A percentile compares a stretch with the other conserved stretches of the same genome.
Evolutionary conservation across 108 stramenopile genomes (phyloP).

Genomic region (Fragilariopsis cylindrus): DNA sequence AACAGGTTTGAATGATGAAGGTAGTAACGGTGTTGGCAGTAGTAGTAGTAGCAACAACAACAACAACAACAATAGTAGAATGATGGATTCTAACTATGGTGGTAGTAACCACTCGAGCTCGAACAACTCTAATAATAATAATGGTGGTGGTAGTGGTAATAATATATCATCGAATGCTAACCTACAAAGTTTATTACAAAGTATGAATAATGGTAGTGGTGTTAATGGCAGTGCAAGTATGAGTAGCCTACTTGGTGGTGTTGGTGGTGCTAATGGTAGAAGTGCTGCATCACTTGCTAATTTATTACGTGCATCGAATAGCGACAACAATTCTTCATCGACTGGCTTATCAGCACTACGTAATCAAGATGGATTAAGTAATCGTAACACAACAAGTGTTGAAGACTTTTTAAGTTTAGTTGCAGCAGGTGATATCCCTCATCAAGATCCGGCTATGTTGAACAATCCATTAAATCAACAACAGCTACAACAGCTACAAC

Average conservation of each 20-base stretch:
- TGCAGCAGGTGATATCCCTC: slow-evolving; percentile 86
- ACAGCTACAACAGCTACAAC: slow-evolving; percentile 30
- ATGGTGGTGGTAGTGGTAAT: not conserved
- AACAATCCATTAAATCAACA: slow-evolving; percentile 71
- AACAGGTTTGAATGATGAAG: slow-evolving; percentile 17
- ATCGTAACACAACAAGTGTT: slow-evolving; percentile 70
- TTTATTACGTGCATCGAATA: slow-evolving; percentile 39
- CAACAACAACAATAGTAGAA: slow-evolving; percentile 50
- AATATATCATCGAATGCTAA: slow-evolving; percentile 45
- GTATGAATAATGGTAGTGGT: slow-evolving; percentile 33
- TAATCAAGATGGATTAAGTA: slow-evolving; percentile 60
- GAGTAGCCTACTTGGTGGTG: slow-evolving; percentile 38
- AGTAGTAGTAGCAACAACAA: slow-evolving; percentile 3
- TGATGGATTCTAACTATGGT: slow-evolving; percentile 35
- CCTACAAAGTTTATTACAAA: slow-evolving; percentile 55
- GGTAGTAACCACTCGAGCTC: slow-evolving; percentile 27
- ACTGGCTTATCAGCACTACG: slow-evolving; percentile 77
- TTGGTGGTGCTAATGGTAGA: slow-evolving; percentile 17
- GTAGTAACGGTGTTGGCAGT: not conserved
- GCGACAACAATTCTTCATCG: slow-evolving; percentile 43
- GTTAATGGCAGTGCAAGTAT: slow-evolving; percentile 22
- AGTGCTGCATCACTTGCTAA: slow-evolving; percentile 62
- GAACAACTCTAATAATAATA: slow-evolving; percentile 10
- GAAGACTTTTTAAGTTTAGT: slow-evolving; percentile 90
- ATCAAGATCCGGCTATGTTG: slow-evolving; percentile 79